Base-by-base conservation (phyloP, 1,139 yeast genomes). In the Yamadazyma atmosphaerica region DNA sequence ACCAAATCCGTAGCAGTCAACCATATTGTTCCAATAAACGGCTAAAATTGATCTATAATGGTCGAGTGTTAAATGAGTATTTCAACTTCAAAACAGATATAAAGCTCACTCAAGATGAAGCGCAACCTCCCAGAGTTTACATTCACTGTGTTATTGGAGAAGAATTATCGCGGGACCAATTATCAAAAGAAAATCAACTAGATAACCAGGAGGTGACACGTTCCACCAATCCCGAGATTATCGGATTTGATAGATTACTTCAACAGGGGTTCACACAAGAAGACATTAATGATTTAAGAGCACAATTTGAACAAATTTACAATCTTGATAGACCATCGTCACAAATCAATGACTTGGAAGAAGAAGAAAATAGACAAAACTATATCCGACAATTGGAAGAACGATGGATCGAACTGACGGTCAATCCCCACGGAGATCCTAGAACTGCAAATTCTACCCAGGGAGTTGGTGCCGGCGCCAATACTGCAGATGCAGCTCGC, bases 361-460 rank as follows among this genome's bases (percentile, higher is more conserved):
- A 70, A 42, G 69, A 65, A 38, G 76, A 71, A 40, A 50, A 47
- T 22, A 47, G 67, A 17, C 65, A 60, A 49, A 55, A 50, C 49
- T 70, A 70, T 26, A 58, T 78, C 4, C 58, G 88, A 36, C 84
- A 82, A 45, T 60, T 88, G 46, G 97, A 89, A 55, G 97, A 89
- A 50, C 72, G 89, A 42, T 89, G 96, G 96, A 86, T 89, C 43
- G 95, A 89, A 52, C 81, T 86, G 35, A 84, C 92, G 0, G 88
- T 79, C 6, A 47, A 44, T 28, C 44, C 50, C 4, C 38, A 35
- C n/a, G 16, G 9, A 18, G 13, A 6, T 12, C 13, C 14, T 10
- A 23, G 13, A 15, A 35, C 34, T 6, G 38, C 43, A 10, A 30
- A 21, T 7, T 21, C 23, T n/a, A n/a, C n/a, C n/a, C n/a, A 21